These are phyloP conservation scores for Dissophora ornata DNA, from an alignment of 192 early-diverging fungal genomes.

Conservation along the genomic window DNA sequence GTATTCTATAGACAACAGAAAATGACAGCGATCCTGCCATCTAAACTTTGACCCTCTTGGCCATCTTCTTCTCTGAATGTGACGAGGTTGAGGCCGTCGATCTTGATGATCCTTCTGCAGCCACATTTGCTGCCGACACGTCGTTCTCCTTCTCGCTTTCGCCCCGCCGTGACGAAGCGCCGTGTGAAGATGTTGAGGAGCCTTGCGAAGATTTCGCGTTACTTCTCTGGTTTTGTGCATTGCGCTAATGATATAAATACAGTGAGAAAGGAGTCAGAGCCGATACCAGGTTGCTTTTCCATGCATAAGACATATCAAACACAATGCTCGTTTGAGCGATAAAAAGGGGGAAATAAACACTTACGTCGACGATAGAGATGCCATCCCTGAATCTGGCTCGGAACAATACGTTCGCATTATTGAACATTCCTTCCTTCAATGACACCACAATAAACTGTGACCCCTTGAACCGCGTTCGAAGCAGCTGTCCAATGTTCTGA, in stretches of 20 bases:
- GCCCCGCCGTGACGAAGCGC: neutral
- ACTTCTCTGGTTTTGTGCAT: constrained; percentile 22
- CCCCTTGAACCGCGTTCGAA: constrained; percentile 92
- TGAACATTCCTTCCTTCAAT: constrained; percentile 99
- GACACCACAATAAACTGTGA: constrained; percentile 99
- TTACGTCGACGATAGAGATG: constrained; percentile 89
- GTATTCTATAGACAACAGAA: no score
- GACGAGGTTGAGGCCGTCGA: neutral
- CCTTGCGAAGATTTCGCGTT: neutral
- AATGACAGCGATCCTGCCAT: no score
- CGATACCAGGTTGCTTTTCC: no score
- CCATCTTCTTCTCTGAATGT: constrained; percentile 8
- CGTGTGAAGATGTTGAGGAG: neutral
- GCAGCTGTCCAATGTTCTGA: constrained; percentile 96
- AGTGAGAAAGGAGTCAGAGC: no score
- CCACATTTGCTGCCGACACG: neutral
- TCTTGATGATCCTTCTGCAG: neutral
- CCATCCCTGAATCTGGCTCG: constrained; percentile 94
- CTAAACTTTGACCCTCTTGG: constrained; percentile 30
- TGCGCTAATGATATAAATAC: no score
- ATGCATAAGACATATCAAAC: no score
- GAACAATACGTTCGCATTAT: constrained; percentile 98
- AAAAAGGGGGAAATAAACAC: constrained; percentile 12
- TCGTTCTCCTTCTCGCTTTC: constrained; percentile 28
- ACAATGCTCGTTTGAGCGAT: no score